A percentile compares a stretch with the other conserved stretches of the same genome.
phyloP scores from a whole-genome alignment of 768 basidiomycete species.

The Lactarius tabidus region DNA sequence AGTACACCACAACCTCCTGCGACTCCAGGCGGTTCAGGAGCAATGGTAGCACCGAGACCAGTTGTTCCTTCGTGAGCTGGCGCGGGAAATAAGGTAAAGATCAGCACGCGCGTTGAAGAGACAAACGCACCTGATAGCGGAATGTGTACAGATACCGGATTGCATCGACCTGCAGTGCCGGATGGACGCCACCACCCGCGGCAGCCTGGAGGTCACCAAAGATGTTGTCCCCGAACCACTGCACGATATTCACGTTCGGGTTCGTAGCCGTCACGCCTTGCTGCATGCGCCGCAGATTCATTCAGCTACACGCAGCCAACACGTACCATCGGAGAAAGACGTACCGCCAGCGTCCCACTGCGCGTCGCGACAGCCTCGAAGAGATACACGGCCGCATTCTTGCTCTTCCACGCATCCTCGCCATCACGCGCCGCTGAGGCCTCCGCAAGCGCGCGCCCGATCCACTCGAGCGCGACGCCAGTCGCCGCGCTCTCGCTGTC shows the following conservation, averaged over 20 bases:
- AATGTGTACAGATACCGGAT: conserved; percentile 94
- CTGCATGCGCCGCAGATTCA: conserved; percentile 37
- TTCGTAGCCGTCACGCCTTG: conserved; percentile 97
- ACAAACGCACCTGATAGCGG: conserved; percentile 73
- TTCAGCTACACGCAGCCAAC: conserved; percentile 1
- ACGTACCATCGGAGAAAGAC: conserved; percentile 27
- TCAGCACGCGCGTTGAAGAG: neutral
- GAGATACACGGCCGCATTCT: conserved; percentile 90
- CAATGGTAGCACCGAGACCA: conserved; percentile 85
- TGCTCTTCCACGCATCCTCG: conserved; percentile 75
- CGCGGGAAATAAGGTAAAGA: neutral
- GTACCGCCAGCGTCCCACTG: conserved; percentile 79
- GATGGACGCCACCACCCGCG: conserved; percentile 61
- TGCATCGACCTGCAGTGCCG: conserved; percentile 92
- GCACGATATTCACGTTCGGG: conserved; percentile 85
- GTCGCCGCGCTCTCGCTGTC: conserved; percentile 72
- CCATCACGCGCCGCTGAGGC: conserved; percentile 53
- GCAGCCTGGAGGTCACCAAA: conserved; percentile 78
- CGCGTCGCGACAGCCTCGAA: conserved; percentile 91
- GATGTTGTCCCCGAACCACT: conserved; percentile 92
- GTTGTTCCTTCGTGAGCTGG: conserved; percentile 89
- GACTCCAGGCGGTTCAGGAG: conserved; percentile 79
- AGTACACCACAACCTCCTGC: conserved; percentile 86
- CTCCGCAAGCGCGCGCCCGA: conserved; percentile 63
- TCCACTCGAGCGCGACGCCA: conserved; percentile 81